Conservation (phyloP, 148 eudicot species). For the Arctostaphylos glauca region DNA sequence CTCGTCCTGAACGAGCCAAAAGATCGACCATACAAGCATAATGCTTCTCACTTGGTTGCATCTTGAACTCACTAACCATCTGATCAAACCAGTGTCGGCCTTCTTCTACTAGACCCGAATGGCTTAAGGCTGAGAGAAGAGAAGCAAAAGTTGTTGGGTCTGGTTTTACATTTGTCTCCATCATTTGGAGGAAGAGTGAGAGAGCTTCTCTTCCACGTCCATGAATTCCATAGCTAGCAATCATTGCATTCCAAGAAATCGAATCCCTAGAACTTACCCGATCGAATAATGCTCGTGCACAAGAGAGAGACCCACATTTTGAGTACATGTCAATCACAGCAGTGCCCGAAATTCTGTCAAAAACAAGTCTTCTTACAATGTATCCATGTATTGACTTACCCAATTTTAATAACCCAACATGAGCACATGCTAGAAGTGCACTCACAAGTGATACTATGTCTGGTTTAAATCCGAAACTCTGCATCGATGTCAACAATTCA, state of each 20-base stretch:
- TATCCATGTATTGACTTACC: conserved; percentile 64
- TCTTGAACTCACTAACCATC: conserved; percentile 45
- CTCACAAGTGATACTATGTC: conserved; percentile 55
- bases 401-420: conserved; percentile 48
- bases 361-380: conserved; percentile 37
- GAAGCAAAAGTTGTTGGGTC: conserved; percentile 76
- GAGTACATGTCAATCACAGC: conserved; percentile 73
- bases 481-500: conserved; percentile 55
- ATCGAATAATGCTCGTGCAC: conserved; percentile 51
- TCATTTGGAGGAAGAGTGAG: conserved; percentile 52
- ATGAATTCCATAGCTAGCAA: conserved; percentile 65
- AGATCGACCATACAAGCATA: conserved; percentile 69
- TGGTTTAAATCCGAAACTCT: conserved; percentile 48
- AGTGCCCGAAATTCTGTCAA: conserved; percentile 49
- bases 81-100: conserved; percentile 60
- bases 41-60: conserved; percentile 69
- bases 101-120: conserved; percentile 70
- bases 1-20: conserved; percentile 64
- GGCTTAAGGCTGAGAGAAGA: conserved; percentile 70
- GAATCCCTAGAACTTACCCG: conserved; percentile 39
- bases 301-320: conserved; percentile 62
- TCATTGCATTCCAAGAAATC: conserved; percentile 66
- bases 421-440: conserved; percentile 66
- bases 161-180: conserved; percentile 38
- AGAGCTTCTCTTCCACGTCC: conserved; percentile 71